Base-by-base conservation (phyloP, 805 yeast species). In the Lipomyces orientalis region DNA sequence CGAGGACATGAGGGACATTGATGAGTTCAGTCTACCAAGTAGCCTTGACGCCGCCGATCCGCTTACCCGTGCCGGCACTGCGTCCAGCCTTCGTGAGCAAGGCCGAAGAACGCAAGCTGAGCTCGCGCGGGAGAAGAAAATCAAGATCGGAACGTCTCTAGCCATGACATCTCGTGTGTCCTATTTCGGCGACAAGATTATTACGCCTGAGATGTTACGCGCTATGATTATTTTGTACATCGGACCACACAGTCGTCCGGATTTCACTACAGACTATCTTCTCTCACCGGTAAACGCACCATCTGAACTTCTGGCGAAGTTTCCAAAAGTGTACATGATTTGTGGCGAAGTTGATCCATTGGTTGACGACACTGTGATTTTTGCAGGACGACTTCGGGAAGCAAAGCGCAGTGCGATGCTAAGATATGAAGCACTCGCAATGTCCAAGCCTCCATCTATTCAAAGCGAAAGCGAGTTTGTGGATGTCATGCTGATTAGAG, bases 331-430 rank as follows among this genome's bases (percentile, higher is more conserved):
- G 37, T 75, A 76, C 65, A 68, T 75, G 65, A 62, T 75, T 25
- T 73, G 77, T 52, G 77, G 77, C 19, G 77, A 75, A 56, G 77
- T 75, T 16, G 77, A 75, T 70, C 77, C 77, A 5, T 60, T 75
- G 37, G 78, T 76, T 25, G 77, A 75, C 55, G 77, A 76, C 55
- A 71, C 77, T 4, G 74, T 75, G n/a, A 54, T 76, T 14, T 76
- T 75, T 58, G 76, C 76, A 2, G 75, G 76, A 25, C 66, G 75
- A 46, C 60, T 75, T 33, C 64, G 77, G 10, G 73, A 76, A 52
- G 77, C 78, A 1, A 73, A 70, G 66, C 65, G 66, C 3, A 22
- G 61, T n/a, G 69, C 73, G 8, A 55, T 46, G 46, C 29, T 51
- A 22, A 61, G 71, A 35, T 39, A 67, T 39, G 60, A 60, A 22